phyloP scores from a whole-genome alignment of 768 basidiomycete genomes.

The Boletus rubroflammeus region DNA sequence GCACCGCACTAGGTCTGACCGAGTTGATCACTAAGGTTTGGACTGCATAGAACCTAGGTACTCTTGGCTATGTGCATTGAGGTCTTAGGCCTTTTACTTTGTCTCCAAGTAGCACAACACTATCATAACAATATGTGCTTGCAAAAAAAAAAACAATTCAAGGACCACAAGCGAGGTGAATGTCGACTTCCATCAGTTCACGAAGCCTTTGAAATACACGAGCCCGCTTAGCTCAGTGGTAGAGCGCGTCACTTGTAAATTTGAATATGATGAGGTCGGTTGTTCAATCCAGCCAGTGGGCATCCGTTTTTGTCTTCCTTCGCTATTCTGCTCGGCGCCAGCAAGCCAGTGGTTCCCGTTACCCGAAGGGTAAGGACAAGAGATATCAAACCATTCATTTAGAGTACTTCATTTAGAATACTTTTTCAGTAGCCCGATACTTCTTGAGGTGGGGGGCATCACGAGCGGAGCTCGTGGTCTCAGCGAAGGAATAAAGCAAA shows the following conservation, averaged over 20 bases:
- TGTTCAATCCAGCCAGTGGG: slow-evolving; percentile 45
- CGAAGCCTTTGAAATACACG: neutral
- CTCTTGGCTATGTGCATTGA: neutral
- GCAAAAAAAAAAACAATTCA: neutral
- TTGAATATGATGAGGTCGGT: slow-evolving; percentile 39
- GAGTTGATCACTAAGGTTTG: slow-evolving; percentile 82
- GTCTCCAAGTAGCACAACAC: neutral
- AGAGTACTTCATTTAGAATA: too few species aligned
- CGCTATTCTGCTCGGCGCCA: too few species aligned
- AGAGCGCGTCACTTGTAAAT: slow-evolving; percentile 42
- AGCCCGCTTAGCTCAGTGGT: slow-evolving; percentile 27
- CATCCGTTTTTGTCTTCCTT: slow-evolving; percentile 16
- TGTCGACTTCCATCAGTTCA: neutral
- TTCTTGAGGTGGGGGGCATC: neutral
- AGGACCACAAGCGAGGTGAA: neutral
- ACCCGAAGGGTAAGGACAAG: neutral
- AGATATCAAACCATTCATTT: neutral
- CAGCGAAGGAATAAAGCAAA: neutral
- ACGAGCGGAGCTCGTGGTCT: neutral
- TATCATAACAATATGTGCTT: neutral
- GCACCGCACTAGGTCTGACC: slow-evolving; percentile 60
- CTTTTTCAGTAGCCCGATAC: neutral
- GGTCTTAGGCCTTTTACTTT: neutral
- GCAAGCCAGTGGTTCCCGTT: neutral
- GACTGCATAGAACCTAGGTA: slow-evolving; percentile 54